A percentile compares a stretch with the other conserved stretches of the same genome.
phyloP scores from a whole-genome alignment of 345 rosid genomes.

The Eucalyptus urophylla region DNA sequence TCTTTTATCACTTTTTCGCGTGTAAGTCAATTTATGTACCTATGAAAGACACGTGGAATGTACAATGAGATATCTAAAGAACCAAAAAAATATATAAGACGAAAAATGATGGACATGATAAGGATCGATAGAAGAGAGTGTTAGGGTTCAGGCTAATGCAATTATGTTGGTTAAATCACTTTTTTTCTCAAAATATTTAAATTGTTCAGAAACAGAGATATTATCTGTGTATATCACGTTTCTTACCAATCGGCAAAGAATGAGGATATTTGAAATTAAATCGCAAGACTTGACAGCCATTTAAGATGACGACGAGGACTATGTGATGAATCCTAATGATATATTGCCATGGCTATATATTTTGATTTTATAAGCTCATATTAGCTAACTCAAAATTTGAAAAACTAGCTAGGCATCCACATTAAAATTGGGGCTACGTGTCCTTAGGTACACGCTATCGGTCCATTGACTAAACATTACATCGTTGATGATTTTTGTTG shows the following conservation, averaged over 20 bases:
- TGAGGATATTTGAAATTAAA: background rate
- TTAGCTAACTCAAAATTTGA: background rate
- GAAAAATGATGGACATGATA: background rate
- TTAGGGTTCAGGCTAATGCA: background rate
- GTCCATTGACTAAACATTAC: background rate
- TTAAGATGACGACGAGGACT: background rate
- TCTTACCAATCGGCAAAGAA: background rate
- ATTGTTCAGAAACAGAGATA: fast-evolving
- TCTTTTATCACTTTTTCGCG: background rate
- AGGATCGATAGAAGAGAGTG: background rate
- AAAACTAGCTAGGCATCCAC: background rate
- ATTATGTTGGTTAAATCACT: background rate
- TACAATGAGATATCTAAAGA: background rate
- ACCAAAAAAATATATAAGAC: background rate
- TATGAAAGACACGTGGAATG: background rate
- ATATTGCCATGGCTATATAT: background rate
- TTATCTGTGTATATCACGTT: background rate
- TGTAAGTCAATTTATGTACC: background rate
- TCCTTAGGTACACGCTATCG: background rate
- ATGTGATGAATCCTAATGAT: background rate
- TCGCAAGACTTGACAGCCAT: background rate
- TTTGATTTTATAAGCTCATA: background rate
- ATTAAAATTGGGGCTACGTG: background rate
- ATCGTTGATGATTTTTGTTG: background rate
- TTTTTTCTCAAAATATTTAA: background rate